Conservation (phyloP, 768 basidiomycete species). For the Trametopsis cervina region DNA sequence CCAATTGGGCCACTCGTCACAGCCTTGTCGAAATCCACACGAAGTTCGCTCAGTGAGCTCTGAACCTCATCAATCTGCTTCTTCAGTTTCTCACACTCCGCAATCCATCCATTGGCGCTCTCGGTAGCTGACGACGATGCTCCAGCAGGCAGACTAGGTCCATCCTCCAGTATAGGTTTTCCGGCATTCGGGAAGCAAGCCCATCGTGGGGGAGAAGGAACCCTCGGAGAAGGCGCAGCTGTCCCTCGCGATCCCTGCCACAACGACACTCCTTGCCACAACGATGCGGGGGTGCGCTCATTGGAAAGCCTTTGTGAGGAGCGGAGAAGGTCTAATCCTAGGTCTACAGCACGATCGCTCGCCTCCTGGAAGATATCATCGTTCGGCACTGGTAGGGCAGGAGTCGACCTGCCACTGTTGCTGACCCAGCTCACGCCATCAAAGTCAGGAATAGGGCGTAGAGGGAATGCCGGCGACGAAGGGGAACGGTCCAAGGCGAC, state of each 20-base stretch:
- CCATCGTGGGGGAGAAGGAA: background rate
- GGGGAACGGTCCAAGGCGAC: background rate
- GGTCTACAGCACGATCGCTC: conserved; percentile 5
- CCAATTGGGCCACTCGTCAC: background rate
- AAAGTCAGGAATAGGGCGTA: background rate
- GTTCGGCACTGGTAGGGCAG: background rate
- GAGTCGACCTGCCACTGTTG: background rate
- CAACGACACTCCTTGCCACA: too few relatives aligned
- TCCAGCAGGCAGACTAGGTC: background rate
- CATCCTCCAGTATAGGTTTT: background rate
- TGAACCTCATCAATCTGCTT: conserved; percentile 5
- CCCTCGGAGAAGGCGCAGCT: background rate
- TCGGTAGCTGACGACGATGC: background rate
- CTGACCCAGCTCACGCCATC: background rate
- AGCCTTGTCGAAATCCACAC: conserved; percentile 8
- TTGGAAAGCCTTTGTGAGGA: background rate
- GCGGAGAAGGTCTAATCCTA: conserved; percentile 9
- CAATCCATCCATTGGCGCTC: conserved; percentile 7
- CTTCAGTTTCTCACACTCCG: conserved; percentile 11
- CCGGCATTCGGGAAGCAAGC: background rate
- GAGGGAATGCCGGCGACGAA: background rate
- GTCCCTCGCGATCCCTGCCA: too few relatives aligned
- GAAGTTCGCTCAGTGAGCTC: conserved; percentile 3
- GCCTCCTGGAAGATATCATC: conserved; percentile 8
- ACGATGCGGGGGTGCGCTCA: background rate